Evolutionary conservation across 495 filamentous ascomycete species (phyloP).

Genomic region (Penicillium odoratum): DNA sequence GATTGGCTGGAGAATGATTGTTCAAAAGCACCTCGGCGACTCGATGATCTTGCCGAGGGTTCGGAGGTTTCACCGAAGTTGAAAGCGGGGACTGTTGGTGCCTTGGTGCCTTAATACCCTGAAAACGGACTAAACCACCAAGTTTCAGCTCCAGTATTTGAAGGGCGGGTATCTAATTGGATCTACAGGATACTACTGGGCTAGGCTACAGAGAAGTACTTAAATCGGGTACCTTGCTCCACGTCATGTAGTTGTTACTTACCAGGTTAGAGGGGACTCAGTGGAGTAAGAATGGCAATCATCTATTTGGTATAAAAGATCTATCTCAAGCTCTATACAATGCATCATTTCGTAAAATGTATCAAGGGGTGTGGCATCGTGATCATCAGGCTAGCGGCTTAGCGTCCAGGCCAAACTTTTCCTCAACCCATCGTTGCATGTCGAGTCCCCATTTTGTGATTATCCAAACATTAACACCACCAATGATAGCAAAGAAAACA

Average conservation of each 20-base stretch:
- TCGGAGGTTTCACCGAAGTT: conserved; percentile 1
- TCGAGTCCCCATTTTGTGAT: conserved; percentile 44
- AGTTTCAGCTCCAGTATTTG: too few relatives aligned
- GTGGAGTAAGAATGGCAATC: neutral
- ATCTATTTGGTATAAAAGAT: neutral
- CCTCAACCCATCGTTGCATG: conserved; percentile 45
- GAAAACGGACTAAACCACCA: too few relatives aligned
- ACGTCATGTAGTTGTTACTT: too few relatives aligned
- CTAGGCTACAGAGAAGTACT: too few relatives aligned
- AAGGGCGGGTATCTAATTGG: too few relatives aligned
- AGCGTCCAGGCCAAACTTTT: conserved; percentile 25
- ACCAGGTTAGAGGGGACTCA: too few relatives aligned
- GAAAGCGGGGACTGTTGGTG: neutral
- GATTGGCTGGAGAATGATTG: conserved; percentile 11
- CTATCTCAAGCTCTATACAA: neutral
- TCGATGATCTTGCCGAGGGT: neutral
- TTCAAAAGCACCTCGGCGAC: conserved; percentile 4
- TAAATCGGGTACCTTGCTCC: too few relatives aligned
- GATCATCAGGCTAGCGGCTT: conserved; percentile 6
- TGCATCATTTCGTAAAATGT: neutral
- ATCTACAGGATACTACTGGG: too few relatives aligned
- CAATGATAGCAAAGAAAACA: conserved; percentile 35
- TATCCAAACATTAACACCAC: conserved; percentile 33
- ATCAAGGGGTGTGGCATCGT: conserved; percentile 2
- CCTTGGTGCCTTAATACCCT: too few relatives aligned